A percentile compares a stretch with the other conserved stretches of the same genome.
Evolutionary conservation across 2,329 filamentous ascomycete genomes (phyloP).

Genomic region (Pleomassaria siparia): DNA sequence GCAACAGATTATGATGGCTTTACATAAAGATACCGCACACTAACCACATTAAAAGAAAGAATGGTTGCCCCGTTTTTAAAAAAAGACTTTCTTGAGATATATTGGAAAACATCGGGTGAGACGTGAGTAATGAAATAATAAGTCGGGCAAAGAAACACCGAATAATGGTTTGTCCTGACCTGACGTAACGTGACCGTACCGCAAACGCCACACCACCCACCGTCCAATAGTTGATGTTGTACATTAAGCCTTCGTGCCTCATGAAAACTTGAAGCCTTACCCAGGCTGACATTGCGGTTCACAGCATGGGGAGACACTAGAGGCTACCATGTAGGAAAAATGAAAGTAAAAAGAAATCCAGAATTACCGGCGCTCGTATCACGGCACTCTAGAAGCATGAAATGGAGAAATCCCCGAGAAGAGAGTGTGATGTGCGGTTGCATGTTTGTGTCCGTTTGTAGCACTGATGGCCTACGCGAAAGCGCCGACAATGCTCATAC

Average conservation of each 20-base stretch:
- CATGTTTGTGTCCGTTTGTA: not conserved
- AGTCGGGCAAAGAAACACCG: too few species aligned
- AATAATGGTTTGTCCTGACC: too few species aligned
- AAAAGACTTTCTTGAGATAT: slow-evolving; percentile 16
- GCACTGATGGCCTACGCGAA: slow-evolving; percentile 32
- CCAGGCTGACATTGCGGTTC: not conserved
- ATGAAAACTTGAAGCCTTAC: not conserved
- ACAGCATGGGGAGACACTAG: not conserved
- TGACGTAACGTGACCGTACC: not conserved
- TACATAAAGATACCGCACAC: slow-evolving; percentile 23
- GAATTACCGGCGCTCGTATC: not conserved
- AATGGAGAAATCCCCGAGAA: not conserved
- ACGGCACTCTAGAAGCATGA: not conserved
- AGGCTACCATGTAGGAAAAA: not conserved
- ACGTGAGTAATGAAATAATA: not conserved
- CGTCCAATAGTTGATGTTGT: not conserved
- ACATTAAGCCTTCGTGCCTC: not conserved
- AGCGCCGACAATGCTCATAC: slow-evolving; percentile 41
- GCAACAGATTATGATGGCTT: slow-evolving; percentile 41
- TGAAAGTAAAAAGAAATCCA: not conserved
- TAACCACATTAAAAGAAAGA: slow-evolving; percentile 37
- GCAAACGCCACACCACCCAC: not conserved
- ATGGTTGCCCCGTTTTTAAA: slow-evolving; percentile 39
- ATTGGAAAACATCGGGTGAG: not conserved
- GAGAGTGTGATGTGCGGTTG: not conserved